Evolutionary conservation across 73 alveolate genomes (phyloP), one percentile per base, ranked within the genome.

Genomic region (Paramecium sonneborni): DNA sequence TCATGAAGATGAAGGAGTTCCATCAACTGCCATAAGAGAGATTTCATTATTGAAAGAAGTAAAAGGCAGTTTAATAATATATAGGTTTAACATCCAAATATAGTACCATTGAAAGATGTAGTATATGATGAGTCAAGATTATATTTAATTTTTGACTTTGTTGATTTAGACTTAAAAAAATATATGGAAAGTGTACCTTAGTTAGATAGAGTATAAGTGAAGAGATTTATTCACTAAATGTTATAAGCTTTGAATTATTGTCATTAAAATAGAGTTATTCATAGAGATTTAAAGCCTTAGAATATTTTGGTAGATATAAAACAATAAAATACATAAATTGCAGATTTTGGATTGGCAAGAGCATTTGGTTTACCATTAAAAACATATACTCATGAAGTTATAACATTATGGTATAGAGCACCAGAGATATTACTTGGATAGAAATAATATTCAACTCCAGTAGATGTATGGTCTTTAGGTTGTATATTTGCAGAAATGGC

Each of bases 291-390:
- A 35, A 98, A 98, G 92, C 99, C 99, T 28, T 96, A 95, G 70
- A 98, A 98, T 93, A 85, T 97, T 21, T 92, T 97, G 32, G 76
- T 97, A 0, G 98, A 97, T 85, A 86, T 86, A 70, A 92, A 97
- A 46, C 95, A 97, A 23, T 43, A 88, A 11, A 95, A 58, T 30
- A 62, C 97, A 21, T 94, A 97, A 92, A 92, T 98, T 34, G 99
- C 99, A 43, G 99, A 98, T 76, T 98, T 98, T 95, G 99, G 99
- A n/a, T 86, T 97, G 18, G 99, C 99, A 20, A 85, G 99, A 57
- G 98, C 99, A 11, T 98, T 97, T 93, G 98, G 98, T 21, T 88
- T 97, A n/a, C 99, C 99, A 21, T 85, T 96, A 48, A 94, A 93
- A 85, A 97, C 99, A 8, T 98, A 97, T 90, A 94, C 96, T 34